Conservation (phyloP, 306 rosid genomes). For the Glycine tomentella region DNA sequence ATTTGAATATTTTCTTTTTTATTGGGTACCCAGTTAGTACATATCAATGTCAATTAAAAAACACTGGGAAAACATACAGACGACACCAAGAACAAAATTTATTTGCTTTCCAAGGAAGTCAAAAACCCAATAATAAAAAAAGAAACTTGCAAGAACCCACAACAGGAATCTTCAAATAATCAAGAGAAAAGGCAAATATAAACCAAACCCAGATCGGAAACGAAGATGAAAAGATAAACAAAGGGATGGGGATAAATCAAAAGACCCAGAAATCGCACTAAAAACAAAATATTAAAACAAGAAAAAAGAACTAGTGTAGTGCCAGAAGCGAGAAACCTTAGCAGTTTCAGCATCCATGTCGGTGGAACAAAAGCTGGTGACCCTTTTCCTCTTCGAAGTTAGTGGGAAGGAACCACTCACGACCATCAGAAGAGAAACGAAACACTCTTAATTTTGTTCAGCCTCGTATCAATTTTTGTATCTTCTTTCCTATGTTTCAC, state of each 20-base stretch:
- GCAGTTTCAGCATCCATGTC: slow-evolving; percentile 20
- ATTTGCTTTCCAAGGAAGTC: slow-evolving; percentile 23
- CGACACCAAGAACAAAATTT: background rate
- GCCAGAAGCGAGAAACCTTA: slow-evolving; percentile 24
- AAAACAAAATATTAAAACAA: background rate
- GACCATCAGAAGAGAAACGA: slow-evolving; percentile 60
- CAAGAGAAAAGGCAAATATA: background rate
- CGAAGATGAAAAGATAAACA: slow-evolving; percentile 15
- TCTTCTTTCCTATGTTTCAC: no score
- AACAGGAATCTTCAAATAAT: slow-evolving; percentile 2
- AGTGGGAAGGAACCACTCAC: slow-evolving; percentile 52
- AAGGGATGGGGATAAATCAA: background rate
- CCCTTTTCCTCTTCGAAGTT: slow-evolving; percentile 64
- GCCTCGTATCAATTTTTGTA: background rate
- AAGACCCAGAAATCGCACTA: background rate
- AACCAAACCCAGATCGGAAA: slow-evolving; percentile 54
- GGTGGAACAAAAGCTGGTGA: slow-evolving; percentile 50
- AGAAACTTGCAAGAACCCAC: slow-evolving; percentile 33
- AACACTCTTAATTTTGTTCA: background rate
- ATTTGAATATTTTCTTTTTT: background rate
- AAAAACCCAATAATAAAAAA: background rate
- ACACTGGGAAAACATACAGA: background rate
- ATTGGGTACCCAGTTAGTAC: background rate
- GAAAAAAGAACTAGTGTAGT: background rate
- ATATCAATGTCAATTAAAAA: slow-evolving; percentile 7